A percentile compares a stretch with the other conserved stretches of the same genome.
Conservation (phyloP, 2,329 filamentous ascomycete genomes). For the Neofusicoccum kwambonambiense region DNA sequence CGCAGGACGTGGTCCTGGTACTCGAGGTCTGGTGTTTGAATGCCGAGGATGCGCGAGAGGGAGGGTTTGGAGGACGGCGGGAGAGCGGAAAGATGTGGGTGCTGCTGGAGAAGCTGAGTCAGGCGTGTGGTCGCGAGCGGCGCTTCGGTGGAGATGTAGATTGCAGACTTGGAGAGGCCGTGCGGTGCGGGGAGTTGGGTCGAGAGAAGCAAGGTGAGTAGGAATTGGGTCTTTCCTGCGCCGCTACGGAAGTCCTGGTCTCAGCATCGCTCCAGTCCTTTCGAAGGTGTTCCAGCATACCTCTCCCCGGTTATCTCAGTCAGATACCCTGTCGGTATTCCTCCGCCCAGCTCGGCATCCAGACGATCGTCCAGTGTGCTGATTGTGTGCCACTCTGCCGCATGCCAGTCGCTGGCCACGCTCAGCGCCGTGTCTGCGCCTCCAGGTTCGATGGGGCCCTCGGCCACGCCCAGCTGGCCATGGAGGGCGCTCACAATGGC, state of each 20-base stretch:
- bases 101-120: conserved; percentile 69
- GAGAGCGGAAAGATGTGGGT: conserved; percentile 59
- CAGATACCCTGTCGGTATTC: conserved; percentile 76
- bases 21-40: conserved; percentile 85
- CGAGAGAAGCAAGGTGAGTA: conserved; percentile 79
- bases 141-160: conserved; percentile 94
- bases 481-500: conserved; percentile 68
- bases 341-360: conserved; percentile 71
- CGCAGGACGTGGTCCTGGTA: conserved; percentile 92
- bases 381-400: conserved; percentile 58
- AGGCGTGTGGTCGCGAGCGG: conserved; percentile 79
- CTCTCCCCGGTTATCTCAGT: conserved; percentile 92
- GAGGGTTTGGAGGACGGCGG: conserved; percentile 54
- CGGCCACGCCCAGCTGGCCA: conserved; percentile 53
- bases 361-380: conserved; percentile 76
- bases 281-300: conserved; percentile 38
- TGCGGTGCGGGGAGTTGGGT: conserved; percentile 75
- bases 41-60: conserved; percentile 73
- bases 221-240: conserved; percentile 91
- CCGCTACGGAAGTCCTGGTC: conserved; percentile 53
- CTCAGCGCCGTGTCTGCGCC: not conserved
- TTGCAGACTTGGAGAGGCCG: conserved; percentile 69
- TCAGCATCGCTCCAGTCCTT: not conserved
- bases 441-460: conserved; percentile 21
- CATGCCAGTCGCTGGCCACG: conserved; percentile 25